Evolutionary conservation across 805 yeast genomes (phyloP).

Genomic region (Cyberlindnera xylosilytica): DNA sequence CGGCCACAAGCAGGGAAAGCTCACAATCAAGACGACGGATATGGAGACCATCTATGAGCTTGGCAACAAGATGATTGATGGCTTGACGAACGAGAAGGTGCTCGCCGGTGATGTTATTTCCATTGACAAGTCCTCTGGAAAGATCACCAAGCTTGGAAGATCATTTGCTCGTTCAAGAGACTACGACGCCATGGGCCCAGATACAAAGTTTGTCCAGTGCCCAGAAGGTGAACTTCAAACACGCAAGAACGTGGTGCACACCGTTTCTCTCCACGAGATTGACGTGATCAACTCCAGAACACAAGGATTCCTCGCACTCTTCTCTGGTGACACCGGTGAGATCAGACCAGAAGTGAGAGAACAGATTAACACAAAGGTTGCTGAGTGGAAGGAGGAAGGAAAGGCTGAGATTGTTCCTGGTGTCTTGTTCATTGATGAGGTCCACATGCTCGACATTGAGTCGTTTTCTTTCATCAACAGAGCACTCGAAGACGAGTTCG

Average conservation of each 20-base stretch:
- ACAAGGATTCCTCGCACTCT: constrained; percentile 94
- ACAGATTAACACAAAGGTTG: constrained; percentile 94
- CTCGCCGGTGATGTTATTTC: constrained; percentile 96
- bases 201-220: constrained; percentile 94
- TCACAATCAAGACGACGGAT: constrained; percentile 95
- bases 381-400: constrained; percentile 98
- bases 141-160: constrained; percentile 90
- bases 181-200: constrained; percentile 98
- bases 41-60: constrained; percentile 98
- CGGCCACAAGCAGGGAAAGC: constrained; percentile 97
- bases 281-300: constrained; percentile 97
- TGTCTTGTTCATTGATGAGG: constrained; percentile 95
- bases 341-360: constrained; percentile 93
- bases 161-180: constrained; percentile 95
- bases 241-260: constrained; percentile 93
- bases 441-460: constrained; percentile 97
- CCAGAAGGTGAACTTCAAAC: constrained; percentile 99
- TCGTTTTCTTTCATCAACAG: constrained; percentile 93
- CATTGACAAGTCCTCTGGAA: constrained; percentile 93
- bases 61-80: constrained; percentile 92
- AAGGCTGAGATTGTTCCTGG: constrained; percentile 98
- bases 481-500: constrained; percentile 93
- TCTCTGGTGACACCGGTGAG: constrained; percentile 97
- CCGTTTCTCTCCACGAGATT: constrained; percentile 95
- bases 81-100: constrained; percentile 90